A percentile compares a stretch with the other conserved stretches of the same genome.
Evolutionary conservation across 1,284 basidiomycete species (phyloP).

Genomic region (Puccinia sorghi): DNA sequence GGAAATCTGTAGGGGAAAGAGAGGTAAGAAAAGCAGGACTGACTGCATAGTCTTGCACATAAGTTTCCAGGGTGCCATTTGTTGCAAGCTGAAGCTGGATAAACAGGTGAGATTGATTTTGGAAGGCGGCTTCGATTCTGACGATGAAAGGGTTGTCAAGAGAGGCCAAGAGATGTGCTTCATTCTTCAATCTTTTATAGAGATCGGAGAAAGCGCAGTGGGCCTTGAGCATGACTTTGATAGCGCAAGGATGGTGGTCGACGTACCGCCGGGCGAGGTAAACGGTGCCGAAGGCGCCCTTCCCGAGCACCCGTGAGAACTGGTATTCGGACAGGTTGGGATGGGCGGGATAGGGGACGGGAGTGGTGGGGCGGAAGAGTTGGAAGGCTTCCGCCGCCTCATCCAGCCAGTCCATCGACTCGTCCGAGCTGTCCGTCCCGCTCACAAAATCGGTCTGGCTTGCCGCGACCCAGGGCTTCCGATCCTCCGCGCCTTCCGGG

Average conservation of each 20-base stretch:
- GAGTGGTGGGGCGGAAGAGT: too few relatives aligned
- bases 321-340: not conserved
- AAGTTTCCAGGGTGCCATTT: not conserved
- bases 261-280: not conserved
- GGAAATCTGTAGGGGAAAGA: not conserved
- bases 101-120: conserved; percentile 8
- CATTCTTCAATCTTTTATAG: conserved; percentile 10
- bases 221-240: conserved; percentile 14
- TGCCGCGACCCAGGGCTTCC: too few relatives aligned
- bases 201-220: not conserved
- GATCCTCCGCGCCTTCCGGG: too few relatives aligned
- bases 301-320: not conserved
- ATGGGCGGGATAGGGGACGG: not conserved
- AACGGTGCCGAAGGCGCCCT: conserved; percentile 16
- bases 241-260: conserved; percentile 10
- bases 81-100: conserved; percentile 2
- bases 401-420: too few relatives aligned
- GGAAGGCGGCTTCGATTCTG: conserved; percentile 28
- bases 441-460: too few relatives aligned
- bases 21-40: not conserved
- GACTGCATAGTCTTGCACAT: conserved; percentile 1
- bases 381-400: too few relatives aligned
- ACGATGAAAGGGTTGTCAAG: conserved; percentile 22
- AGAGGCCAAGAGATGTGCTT: conserved; percentile 3
- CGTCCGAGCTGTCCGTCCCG: too few relatives aligned